Percentiles rank a stretch among this genome's conserved stretches.
phyloP scores from a whole-genome alignment of 805 yeast species.

The Saccharomyces jurei region DNA sequence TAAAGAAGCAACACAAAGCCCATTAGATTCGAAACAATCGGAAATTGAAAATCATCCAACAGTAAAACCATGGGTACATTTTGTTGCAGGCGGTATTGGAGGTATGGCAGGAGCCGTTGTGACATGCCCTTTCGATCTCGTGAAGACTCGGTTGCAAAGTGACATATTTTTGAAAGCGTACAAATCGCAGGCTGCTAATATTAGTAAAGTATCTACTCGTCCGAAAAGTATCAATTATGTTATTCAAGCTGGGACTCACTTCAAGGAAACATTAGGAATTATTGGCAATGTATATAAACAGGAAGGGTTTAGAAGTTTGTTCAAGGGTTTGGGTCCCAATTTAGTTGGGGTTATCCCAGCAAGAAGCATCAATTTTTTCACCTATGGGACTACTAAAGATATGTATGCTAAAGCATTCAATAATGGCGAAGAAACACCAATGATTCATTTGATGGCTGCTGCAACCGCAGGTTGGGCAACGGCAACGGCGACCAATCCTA shows the following conservation, averaged over 20 bases:
- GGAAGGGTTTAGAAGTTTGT: conserved; percentile 83
- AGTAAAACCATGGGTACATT: conserved; percentile 60
- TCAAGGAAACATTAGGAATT: conserved; percentile 73
- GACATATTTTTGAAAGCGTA: conserved; percentile 65
- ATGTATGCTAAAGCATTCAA: conserved; percentile 57
- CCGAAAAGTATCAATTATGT: conserved; percentile 26
- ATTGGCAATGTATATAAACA: conserved; percentile 54
- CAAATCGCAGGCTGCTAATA: conserved; percentile 19
- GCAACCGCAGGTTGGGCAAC: conserved; percentile 89
- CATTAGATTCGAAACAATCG: conserved; percentile 14
- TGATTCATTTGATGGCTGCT: conserved; percentile 82
- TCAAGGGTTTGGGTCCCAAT: conserved; percentile 94
- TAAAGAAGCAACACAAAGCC: conserved; percentile 30
- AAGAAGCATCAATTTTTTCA: conserved; percentile 89
- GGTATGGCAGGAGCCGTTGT: conserved; percentile 96
- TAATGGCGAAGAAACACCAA: conserved; percentile 68
- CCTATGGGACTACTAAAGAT: conserved; percentile 91
- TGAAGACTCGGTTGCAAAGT: conserved; percentile 89
- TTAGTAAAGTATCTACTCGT: conserved; percentile 2
- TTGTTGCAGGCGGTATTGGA: conserved; percentile 88
- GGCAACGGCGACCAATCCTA: conserved; percentile 94
- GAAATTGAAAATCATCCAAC: conserved; percentile 13
- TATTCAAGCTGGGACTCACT: conserved; percentile 55
- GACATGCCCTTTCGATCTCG: conserved; percentile 94
- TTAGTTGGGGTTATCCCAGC: conserved; percentile 98